phyloP scores from a whole-genome alignment of 1,284 basidiomycete species.

The Ceratobasidium sp. region DNA sequence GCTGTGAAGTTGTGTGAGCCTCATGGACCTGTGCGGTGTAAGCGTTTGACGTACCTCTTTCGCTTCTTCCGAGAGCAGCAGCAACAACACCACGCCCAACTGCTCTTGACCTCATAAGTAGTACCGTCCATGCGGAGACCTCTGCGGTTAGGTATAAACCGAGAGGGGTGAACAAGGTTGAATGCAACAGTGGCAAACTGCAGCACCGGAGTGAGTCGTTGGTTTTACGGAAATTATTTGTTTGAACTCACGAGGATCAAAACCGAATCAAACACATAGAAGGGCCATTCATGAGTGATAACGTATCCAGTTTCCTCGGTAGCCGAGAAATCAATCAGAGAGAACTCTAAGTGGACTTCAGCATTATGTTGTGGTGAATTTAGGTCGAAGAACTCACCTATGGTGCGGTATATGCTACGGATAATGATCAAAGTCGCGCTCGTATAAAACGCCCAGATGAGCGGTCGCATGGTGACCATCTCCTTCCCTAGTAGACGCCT shows the following conservation, averaged over 20 bases:
- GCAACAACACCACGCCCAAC: constrained; percentile 43
- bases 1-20: background rate
- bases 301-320: constrained; percentile 43
- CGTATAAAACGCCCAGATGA: constrained; percentile 43
- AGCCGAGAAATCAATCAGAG: constrained; percentile 40
- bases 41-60: background rate
- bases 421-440: constrained; percentile 39
- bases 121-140: constrained; percentile 48
- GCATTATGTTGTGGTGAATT: too few species aligned
- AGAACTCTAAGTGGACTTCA: constrained; percentile 41
- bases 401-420: constrained; percentile 45
- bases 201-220: background rate
- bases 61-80: constrained; percentile 33
- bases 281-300: constrained; percentile 47
- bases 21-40: background rate
- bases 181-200: constrained; percentile 30
- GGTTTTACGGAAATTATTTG: background rate
- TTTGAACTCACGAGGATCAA: constrained; percentile 41
- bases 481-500: constrained; percentile 15
- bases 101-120: constrained; percentile 38
- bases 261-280: constrained; percentile 48
- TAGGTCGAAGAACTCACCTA: constrained; percentile 28
- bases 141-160: constrained; percentile 45
- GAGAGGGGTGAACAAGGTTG: constrained; percentile 43
- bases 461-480: constrained; percentile 15